A percentile compares a stretch with the other conserved stretches of the same genome.
These are phyloP conservation scores for Tolypocladium tundrense DNA, from an alignment of 2,329 filamentous ascomycete species.

Conservation along the genomic window DNA sequence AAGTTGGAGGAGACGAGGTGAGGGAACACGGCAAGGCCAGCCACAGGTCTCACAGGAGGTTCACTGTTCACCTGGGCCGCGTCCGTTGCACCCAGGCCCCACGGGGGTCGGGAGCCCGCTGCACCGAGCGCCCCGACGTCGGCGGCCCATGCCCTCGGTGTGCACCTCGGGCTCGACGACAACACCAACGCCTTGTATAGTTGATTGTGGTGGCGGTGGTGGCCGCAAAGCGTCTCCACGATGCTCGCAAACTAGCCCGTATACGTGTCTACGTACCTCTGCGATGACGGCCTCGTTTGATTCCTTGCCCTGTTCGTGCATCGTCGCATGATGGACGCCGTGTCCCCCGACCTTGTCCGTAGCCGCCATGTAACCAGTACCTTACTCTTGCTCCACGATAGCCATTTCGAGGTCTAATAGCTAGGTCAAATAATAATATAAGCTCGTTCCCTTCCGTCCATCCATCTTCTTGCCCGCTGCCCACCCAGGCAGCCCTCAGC, in stretches of 20 bases:
- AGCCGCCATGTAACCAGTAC: no score
- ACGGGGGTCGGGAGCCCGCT: neutral
- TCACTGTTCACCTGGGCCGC: no score
- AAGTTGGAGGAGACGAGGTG: neutral
- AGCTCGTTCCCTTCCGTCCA: neutral
- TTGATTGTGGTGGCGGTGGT: neutral
- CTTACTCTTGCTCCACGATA: neutral
- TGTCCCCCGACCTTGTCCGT: no score
- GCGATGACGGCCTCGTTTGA: neutral
- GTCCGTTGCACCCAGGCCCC: neutral
- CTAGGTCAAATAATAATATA: constrained; percentile 2
- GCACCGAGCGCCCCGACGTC: neutral
- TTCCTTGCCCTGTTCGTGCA: neutral
- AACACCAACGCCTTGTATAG: neutral
- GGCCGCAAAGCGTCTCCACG: neutral
- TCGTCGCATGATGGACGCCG: neutral
- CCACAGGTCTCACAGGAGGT: neutral
- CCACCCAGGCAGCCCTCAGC: neutral
- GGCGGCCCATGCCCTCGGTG: neutral
- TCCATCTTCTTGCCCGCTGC: neutral
- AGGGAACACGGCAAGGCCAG: neutral
- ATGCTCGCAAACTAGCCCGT: neutral
- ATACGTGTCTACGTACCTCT: neutral
- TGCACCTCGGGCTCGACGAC: neutral
- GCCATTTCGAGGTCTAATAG: constrained; percentile 2